These are phyloP conservation scores for Pestalotiopsis sp. DNA, from an alignment of 2,329 filamentous ascomycete species.

Conservation along the genomic window DNA sequence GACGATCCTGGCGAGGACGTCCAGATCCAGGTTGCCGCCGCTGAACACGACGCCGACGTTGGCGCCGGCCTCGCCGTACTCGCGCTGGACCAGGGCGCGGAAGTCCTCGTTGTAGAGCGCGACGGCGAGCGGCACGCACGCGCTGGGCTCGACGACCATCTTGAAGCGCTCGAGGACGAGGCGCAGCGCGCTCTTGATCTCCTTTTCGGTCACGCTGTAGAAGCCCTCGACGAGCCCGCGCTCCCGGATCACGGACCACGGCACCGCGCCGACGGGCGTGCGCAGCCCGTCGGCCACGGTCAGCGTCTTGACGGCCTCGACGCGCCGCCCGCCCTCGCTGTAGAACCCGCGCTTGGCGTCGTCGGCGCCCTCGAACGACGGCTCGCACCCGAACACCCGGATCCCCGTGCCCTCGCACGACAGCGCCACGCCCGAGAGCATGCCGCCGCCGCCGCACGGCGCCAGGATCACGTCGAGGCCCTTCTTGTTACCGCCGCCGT, in stretches of 20 bases:
- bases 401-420: conserved; percentile 73
- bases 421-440: conserved; percentile 82
- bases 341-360: conserved; percentile 75
- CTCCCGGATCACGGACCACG: conserved; percentile 79
- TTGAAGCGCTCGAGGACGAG: conserved; percentile 88
- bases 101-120: conserved; percentile 88
- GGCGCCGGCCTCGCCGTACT: conserved; percentile 76
- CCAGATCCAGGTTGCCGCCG: conserved; percentile 62
- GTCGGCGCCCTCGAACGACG: conserved; percentile 79
- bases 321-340: conserved; percentile 52
- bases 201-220: conserved; percentile 75
- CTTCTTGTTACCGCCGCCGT: conserved; percentile 20
- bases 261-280: conserved; percentile 76
- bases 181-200: conserved; percentile 77
- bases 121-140: conserved; percentile 81
- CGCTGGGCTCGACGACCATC: conserved; percentile 86
- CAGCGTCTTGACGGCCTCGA: conserved; percentile 70
- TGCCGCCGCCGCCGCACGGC: conserved; percentile 85
- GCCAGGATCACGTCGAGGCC: conserved; percentile 74
- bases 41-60: conserved; percentile 63
- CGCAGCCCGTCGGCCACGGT: conserved; percentile 90
- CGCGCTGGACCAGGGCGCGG: conserved; percentile 66
- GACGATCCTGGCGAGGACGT: conserved; percentile 38
- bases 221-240: conserved; percentile 70
- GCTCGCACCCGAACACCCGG: conserved; percentile 85